Conservation (phyloP, 108 stramenopile genomes). For the Bacterosira constricta region DNA sequence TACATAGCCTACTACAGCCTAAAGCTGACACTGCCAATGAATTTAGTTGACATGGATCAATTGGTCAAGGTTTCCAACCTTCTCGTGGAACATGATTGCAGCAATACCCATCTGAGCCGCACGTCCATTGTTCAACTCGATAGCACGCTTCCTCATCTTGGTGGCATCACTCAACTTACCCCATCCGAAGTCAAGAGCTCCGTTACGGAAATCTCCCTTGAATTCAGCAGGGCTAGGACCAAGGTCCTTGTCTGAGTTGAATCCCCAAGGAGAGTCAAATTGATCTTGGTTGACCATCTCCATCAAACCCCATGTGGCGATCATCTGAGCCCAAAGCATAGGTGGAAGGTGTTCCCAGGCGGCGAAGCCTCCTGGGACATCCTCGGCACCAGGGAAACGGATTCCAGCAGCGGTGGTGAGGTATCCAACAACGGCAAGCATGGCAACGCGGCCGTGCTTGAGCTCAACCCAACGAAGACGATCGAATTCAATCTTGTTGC, state of each 20-base stretch:
- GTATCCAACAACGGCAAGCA: slow-evolving; percentile 71
- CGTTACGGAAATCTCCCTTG: slow-evolving; percentile 84
- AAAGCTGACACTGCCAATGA: too few relatives aligned
- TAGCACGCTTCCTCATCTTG: slow-evolving; percentile 81
- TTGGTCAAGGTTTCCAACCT: slow-evolving; percentile 46
- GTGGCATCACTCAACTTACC: slow-evolving; percentile 60
- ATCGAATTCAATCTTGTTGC: slow-evolving; percentile 64
- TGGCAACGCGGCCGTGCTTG: slow-evolving; percentile 60
- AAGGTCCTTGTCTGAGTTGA: slow-evolving; percentile 9
- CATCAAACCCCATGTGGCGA: slow-evolving; percentile 66
- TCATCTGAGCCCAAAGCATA: slow-evolving; percentile 58
- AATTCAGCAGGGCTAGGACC: slow-evolving; percentile 48
- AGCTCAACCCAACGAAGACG: slow-evolving; percentile 68
- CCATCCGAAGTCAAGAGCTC: slow-evolving; percentile 81
- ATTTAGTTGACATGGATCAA: slow-evolving; percentile 5
- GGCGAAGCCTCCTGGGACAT: slow-evolving; percentile 75
- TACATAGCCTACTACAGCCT: too few relatives aligned
- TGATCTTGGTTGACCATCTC: slow-evolving; percentile 36
- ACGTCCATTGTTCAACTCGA: slow-evolving; percentile 94
- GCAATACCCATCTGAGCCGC: slow-evolving; percentile 93
- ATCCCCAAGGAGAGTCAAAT: slow-evolving; percentile 27
- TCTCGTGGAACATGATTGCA: slow-evolving; percentile 89
- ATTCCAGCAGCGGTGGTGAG: slow-evolving; percentile 73
- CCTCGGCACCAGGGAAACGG: slow-evolving; percentile 76
- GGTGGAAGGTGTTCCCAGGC: slow-evolving; percentile 58